These are phyloP conservation scores for Austroboletus eburneus DNA, from an alignment of 768 basidiomycete species.

Conservation along the genomic window DNA sequence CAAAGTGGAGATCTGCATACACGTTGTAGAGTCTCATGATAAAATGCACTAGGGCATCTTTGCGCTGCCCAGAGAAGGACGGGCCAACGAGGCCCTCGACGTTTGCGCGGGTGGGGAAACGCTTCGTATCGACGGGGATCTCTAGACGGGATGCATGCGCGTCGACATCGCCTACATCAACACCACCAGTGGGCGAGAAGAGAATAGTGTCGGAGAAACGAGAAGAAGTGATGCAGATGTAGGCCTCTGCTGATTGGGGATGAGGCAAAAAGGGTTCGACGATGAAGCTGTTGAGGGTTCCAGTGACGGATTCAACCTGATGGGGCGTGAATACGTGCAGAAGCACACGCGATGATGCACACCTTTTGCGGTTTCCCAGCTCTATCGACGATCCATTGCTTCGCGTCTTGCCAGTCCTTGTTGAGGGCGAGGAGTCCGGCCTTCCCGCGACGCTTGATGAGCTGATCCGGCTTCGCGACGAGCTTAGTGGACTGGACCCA, in stretches of 20 bases:
- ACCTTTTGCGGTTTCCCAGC: conserved; percentile 92
- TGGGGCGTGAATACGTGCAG: conserved; percentile 14
- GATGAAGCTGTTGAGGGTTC: conserved; percentile 96
- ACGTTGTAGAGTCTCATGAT: conserved; percentile 92
- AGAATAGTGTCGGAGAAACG: conserved; percentile 95
- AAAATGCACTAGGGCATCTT: conserved; percentile 93
- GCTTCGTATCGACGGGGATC: conserved; percentile 59
- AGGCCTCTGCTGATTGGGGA: conserved; percentile 90
- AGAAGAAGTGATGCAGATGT: conserved; percentile 95
- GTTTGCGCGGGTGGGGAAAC: conserved; percentile 78
- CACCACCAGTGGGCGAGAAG: conserved; percentile 98
- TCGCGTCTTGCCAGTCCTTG: conserved; percentile 87
- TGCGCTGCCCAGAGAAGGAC: conserved; percentile 80
- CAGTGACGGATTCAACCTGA: conserved; percentile 91
- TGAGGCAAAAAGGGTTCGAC: conserved; percentile 99
- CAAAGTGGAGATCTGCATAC: conserved; percentile 98
- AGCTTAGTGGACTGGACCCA: conserved; percentile 87
- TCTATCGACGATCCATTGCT: conserved; percentile 78
- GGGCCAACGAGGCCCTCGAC: conserved; percentile 73
- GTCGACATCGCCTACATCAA: conserved; percentile 98
- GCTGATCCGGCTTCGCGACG: conserved; percentile 95
- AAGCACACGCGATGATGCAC: conserved; percentile 14
- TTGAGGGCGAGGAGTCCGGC: conserved; percentile 92
- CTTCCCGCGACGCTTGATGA: conserved; percentile 99
- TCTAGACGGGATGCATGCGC: conserved; percentile 91